A percentile compares a stretch with the other conserved stretches of the same genome.
phyloP scores from a whole-genome alignment of 2,329 filamentous ascomycete species.

The Ascochyta viciae-villosae region DNA sequence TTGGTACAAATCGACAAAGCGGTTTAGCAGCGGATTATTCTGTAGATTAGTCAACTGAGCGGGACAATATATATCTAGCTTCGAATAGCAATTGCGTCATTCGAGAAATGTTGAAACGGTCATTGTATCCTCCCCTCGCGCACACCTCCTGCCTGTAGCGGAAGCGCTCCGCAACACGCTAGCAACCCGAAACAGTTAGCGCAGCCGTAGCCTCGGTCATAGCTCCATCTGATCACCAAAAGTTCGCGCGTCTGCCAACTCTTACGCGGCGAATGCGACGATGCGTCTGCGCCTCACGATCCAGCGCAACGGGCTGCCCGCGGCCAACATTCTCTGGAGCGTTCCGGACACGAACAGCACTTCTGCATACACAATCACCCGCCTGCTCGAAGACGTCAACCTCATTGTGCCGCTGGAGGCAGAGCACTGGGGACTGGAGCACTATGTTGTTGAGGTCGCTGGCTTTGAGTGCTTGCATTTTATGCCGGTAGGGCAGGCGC shows the following conservation, averaged over 20 bases:
- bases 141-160: conserved; percentile 7
- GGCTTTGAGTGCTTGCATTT: conserved; percentile 91
- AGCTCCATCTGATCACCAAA: conserved; percentile 16
- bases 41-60: background rate
- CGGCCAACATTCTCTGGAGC: conserved; percentile 49
- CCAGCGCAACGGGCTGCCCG: conserved; percentile 46
- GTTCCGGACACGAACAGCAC: conserved; percentile 42
- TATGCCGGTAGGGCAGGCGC: conserved; percentile 70
- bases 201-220: conserved; percentile 8
- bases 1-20: background rate
- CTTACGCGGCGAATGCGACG: conserved; percentile 15
- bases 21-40: background rate
- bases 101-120: conserved; percentile 4
- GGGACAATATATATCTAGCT: background rate
- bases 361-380: conserved; percentile 67
- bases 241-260: conserved; percentile 15
- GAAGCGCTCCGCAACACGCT: conserved; percentile 14
- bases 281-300: conserved; percentile 50
- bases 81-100: conserved; percentile 15
- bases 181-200: conserved; percentile 15
- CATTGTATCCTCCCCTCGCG: background rate
- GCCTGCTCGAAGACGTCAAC: conserved; percentile 80
- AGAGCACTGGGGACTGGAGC: conserved; percentile 83
- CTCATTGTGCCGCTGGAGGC: conserved; percentile 82
- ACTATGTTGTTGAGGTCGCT: conserved; percentile 82